Evolutionary conservation across 305 asterid genomes (phyloP).

Genomic region (Lippia alba): DNA sequence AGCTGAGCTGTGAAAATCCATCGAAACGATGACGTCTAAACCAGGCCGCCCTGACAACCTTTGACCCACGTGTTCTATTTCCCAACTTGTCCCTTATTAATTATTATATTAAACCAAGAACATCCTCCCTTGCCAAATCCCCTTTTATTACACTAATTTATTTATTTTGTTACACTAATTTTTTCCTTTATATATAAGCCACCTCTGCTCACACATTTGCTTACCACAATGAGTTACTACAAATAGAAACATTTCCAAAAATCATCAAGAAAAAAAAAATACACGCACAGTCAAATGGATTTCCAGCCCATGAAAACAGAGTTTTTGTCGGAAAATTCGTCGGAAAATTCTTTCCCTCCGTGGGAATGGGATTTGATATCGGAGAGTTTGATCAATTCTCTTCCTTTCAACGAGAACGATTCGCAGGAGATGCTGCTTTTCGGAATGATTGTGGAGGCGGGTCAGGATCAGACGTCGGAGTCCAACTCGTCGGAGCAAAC

Average conservation of each 20-base stretch:
- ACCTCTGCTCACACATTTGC: background rate
- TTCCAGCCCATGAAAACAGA: slow-evolving; percentile 34
- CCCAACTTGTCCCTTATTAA: slow-evolving; percentile 16
- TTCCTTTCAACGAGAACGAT: slow-evolving; percentile 50
- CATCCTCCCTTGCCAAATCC: slow-evolving; percentile 47
- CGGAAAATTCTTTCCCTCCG: background rate
- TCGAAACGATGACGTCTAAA: slow-evolving; percentile 34
- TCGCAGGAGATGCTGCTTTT: slow-evolving; percentile 48
- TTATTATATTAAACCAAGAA: slow-evolving; percentile 17
- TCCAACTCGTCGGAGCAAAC: slow-evolving; percentile 43
- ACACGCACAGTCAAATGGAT: slow-evolving; percentile 39
- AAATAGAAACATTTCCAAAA: background rate
- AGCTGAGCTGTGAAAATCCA: slow-evolving; percentile 23
- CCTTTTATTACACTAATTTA: slow-evolving; percentile 21
- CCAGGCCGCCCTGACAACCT: slow-evolving; percentile 43
- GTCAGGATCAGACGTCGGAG: slow-evolving; percentile 47
- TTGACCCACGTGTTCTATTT: slow-evolving; percentile 54
- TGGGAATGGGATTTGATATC: slow-evolving; percentile 34
- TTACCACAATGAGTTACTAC: slow-evolving; percentile 6
- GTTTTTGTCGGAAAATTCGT: slow-evolving; percentile 39
- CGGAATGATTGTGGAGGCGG: slow-evolving; percentile 40
- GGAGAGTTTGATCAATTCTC: slow-evolving; percentile 7
- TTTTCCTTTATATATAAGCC: slow-evolving; percentile 29
- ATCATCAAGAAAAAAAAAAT: background rate
- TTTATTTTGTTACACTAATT: background rate